Conservation (phyloP, 1,139 yeast species). For the Saccharomyces hybrid region DNA sequence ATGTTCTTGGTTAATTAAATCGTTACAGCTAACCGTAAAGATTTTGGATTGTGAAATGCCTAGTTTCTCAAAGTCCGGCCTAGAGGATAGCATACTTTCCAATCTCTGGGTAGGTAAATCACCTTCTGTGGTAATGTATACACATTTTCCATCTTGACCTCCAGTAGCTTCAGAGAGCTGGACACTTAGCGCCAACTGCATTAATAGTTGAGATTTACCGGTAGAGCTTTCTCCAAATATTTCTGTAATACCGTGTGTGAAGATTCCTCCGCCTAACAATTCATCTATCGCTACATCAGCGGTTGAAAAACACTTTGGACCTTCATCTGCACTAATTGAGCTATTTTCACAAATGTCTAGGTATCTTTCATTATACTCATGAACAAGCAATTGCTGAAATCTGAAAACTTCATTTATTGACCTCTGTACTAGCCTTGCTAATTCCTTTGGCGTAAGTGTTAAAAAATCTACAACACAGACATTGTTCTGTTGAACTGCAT, state of each 20-base stretch:
- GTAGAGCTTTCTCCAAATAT: conserved; percentile 77
- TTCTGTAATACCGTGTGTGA: conserved; percentile 62
- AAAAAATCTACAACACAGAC: conserved; percentile 40
- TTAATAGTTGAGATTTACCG: conserved; percentile 73
- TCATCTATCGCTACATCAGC: conserved; percentile 55
- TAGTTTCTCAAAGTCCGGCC: conserved; percentile 25
- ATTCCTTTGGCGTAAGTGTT: conserved; percentile 33
- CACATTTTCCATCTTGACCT: conserved; percentile 43
- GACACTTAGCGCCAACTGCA: conserved; percentile 54
- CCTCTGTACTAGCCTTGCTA: conserved; percentile 42
- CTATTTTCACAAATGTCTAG: background rate
- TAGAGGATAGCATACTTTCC: conserved; percentile 31
- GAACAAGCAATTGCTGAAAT: conserved; percentile 34
- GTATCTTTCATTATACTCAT: conserved; percentile 23
- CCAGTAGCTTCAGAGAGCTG: conserved; percentile 43
- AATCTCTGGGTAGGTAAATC: conserved; percentile 60
- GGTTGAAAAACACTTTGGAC: conserved; percentile 38
- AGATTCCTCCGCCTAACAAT: conserved; percentile 61
- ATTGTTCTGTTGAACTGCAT: conserved; percentile 23
- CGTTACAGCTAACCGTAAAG: conserved; percentile 56
- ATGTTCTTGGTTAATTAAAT: conserved; percentile 68
- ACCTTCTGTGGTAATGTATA: conserved; percentile 73
- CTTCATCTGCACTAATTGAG: background rate
- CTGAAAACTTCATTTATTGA: conserved; percentile 42
- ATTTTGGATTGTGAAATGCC: conserved; percentile 43